Evolutionary conservation across 345 rosid species (phyloP), one percentile per base, ranked within the genome.

Genomic region (Eutrema heterophyllum): DNA sequence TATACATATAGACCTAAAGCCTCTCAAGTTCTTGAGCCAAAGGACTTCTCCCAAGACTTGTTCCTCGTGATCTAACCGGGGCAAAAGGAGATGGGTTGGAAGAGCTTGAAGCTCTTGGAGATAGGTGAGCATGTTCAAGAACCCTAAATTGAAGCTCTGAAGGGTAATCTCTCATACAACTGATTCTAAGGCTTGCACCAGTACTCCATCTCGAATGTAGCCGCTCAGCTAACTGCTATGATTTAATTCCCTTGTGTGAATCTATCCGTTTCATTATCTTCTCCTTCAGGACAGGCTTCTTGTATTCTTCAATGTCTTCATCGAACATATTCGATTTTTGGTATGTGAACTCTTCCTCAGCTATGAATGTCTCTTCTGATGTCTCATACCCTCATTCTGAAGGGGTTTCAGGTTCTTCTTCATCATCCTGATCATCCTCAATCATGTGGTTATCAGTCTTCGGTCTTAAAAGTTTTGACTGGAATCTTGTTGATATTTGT

Each of bases 151-250:
- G 96, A 63, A 95, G 93, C 79, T 95, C 97, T 4, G 86, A 56
- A 9, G 97, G 99, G 67, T 92, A 95, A 60, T 95, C 99, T 78
- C 93, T 88, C 96, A 95, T 88, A 81, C 97, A 90, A 36, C 99
- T 89, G 38, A 95, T 95, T 44, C 99, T 77, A 2, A 97, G 96
- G 5, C 99, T 97, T 2, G 91, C 99, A 7, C 99, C 97, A 0
- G 97, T 92, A 0, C 88, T 86, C 99, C 99, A 95, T 78, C 72
- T 87, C 3, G 87, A 84, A n/a, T 84, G 84, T 56, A 95, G 70
- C 30, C 93, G 86, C 65, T 84, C 79, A 41, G 89, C 99, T 80
- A 95, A 64, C 73, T 95, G 96, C 38, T 88, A 95, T 0, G 97
- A 86, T 50, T 80, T 84, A 70, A 82, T 68, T 80, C 83, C 86